Percentiles rank a stretch among this genome's conserved stretches.
Evolutionary conservation across 768 basidiomycete genomes (phyloP).

Genomic region (Suillus discolor): DNA sequence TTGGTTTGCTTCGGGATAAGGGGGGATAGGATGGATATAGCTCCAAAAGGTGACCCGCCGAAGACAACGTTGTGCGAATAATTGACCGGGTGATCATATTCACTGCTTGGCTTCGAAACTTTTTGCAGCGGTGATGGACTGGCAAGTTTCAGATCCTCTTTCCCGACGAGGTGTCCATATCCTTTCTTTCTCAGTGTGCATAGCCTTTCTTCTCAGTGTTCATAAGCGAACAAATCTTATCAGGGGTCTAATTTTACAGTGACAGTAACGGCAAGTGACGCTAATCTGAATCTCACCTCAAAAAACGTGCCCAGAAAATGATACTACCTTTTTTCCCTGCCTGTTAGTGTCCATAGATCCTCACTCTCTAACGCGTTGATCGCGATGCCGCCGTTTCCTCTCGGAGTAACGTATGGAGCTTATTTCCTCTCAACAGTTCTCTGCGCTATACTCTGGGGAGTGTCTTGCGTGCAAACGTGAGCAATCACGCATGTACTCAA

Average conservation of each 20-base stretch:
- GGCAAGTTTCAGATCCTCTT: background rate
- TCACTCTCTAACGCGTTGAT: conserved; percentile 1
- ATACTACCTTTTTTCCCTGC: background rate
- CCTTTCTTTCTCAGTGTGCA: background rate
- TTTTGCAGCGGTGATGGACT: too few species aligned
- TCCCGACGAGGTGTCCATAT: background rate
- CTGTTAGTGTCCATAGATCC: background rate
- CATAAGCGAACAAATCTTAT: background rate
- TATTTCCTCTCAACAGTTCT: conserved; percentile 2
- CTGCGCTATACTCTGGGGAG: conserved; percentile 1
- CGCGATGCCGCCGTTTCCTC: background rate
- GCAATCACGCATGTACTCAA: background rate
- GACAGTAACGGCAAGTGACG: background rate
- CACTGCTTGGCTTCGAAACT: background rate
- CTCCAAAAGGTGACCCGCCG: background rate
- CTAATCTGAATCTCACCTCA: background rate
- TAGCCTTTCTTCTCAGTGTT: background rate
- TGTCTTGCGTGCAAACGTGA: conserved; percentile 1
- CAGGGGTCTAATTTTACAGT: background rate
- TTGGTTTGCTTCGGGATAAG: background rate
- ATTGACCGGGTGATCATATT: background rate
- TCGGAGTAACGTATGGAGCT: background rate
- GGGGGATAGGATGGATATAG: background rate
- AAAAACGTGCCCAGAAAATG: background rate
- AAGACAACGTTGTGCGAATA: background rate